Percentiles rank a stretch among this genome's conserved stretches.
These are phyloP conservation scores for Tulasnella sp. DNA, from an alignment of 768 basidiomycete genomes.

Conservation along the genomic window DNA sequence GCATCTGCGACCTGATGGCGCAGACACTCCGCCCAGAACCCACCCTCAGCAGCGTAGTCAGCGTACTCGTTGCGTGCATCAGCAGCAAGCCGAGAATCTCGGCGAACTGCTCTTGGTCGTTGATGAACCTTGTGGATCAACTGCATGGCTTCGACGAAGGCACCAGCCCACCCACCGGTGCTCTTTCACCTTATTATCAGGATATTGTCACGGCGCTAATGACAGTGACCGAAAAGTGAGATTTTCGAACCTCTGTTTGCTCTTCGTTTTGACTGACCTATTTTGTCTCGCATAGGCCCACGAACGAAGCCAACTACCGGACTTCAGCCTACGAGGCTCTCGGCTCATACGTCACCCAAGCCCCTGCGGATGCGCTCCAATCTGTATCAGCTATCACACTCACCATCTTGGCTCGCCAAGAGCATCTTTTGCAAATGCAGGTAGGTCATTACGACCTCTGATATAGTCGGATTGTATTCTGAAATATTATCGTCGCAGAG, in stretches of 20 bases:
- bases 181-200: conserved; percentile 82
- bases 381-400: conserved; percentile 75
- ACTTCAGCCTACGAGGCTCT: conserved; percentile 96
- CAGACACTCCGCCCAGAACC: conserved; percentile 78
- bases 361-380: conserved; percentile 63
- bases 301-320: conserved; percentile 85
- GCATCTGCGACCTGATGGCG: conserved; percentile 86
- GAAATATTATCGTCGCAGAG: conserved; percentile 35
- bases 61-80: conserved; percentile 72
- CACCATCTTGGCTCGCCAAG: conserved; percentile 80
- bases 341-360: conserved; percentile 71
- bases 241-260: conserved; percentile 4
- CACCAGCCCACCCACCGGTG: conserved; percentile 43
- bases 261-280: conserved; percentile 5
- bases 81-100: conserved; percentile 74
- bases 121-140: conserved; percentile 93
- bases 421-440: conserved; percentile 74
- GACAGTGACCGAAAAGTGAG: conserved; percentile 76
- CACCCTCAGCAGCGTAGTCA: conserved; percentile 72
- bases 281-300: conserved; percentile 36
- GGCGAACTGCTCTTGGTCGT: conserved; percentile 89
- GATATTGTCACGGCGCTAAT: conserved; percentile 76
- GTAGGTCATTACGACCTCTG: conserved; percentile 30
- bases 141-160: conserved; percentile 57
- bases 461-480: background rate